These are phyloP conservation scores for Bromus sterilis DNA, from an alignment of 176 grass and related monocot genomes.

Conservation along the genomic window DNA sequence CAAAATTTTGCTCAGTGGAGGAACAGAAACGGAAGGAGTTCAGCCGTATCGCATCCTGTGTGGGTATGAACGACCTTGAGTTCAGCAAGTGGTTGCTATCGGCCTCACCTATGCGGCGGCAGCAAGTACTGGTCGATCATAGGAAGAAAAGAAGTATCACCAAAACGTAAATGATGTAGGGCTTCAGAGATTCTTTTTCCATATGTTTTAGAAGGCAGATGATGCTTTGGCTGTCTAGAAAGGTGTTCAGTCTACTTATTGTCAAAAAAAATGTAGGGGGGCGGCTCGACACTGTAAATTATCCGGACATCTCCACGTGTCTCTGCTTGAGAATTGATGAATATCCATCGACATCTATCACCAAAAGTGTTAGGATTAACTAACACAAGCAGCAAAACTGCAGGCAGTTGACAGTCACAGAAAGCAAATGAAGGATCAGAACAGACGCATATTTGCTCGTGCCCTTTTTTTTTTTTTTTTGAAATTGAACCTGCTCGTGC, in stretches of 20 bases:
- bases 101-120: conserved; percentile 39
- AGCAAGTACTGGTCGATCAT: conserved; percentile 48
- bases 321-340: not conserved
- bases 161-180: not conserved
- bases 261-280: too few relatives aligned
- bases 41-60: conserved; percentile 39
- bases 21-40: conserved; percentile 79
- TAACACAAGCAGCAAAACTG: too few relatives aligned
- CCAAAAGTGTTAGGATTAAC: too few relatives aligned
- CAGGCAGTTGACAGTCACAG: too few relatives aligned
- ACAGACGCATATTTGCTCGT: too few relatives aligned
- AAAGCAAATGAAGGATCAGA: too few relatives aligned
- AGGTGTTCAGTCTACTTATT: too few relatives aligned
- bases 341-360: not conserved
- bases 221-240: not conserved
- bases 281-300: too few relatives aligned
- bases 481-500: too few relatives aligned
- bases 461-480: too few relatives aligned
- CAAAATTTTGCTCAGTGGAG: conserved; percentile 9
- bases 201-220: not conserved
- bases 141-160: conserved; percentile 38
- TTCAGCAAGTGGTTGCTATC: conserved; percentile 85
- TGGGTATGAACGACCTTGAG: conserved; percentile 71
- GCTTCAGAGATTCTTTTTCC: not conserved
- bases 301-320: not conserved